Conservation (phyloP, 2,329 filamentous ascomycete species). For the Scedosporium dehoogii region DNA sequence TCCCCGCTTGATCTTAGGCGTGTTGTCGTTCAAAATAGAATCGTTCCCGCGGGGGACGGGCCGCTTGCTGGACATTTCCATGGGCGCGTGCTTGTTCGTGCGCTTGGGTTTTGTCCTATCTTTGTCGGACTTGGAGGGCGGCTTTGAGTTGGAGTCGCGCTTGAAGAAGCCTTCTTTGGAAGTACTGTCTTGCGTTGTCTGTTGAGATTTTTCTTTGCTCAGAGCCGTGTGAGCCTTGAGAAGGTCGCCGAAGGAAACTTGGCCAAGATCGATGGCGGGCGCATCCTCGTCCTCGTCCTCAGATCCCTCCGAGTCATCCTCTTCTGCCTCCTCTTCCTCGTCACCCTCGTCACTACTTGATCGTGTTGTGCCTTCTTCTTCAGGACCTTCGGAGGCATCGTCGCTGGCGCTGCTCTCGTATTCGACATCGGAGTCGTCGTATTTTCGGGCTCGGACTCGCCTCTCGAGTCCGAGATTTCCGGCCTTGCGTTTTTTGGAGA, state of each 20-base stretch:
- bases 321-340: constrained; percentile 19
- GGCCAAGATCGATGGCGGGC: constrained; percentile 32
- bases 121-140: constrained; percentile 16
- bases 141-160: constrained; percentile 21
- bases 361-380: constrained; percentile 13
- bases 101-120: background rate
- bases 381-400: constrained; percentile 9
- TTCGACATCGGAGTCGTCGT: constrained; percentile 32
- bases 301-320: constrained; percentile 13
- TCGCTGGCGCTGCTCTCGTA: constrained; percentile 19
- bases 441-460: constrained; percentile 32
- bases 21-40: constrained; percentile 43
- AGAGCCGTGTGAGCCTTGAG: constrained; percentile 74
- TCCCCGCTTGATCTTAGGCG: constrained; percentile 46
- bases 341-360: constrained; percentile 19
- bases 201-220: constrained; percentile 17
- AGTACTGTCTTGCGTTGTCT: constrained; percentile 16
- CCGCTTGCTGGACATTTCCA: constrained; percentile 70
- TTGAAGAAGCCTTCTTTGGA: constrained; percentile 14
- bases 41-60: constrained; percentile 74
- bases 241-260: constrained; percentile 81
- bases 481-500: constrained; percentile 30
- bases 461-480: constrained; percentile 26
- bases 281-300: constrained; percentile 23
- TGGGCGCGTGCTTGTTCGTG: constrained; percentile 72